Conservation (phyloP, 805 yeast genomes). For the Lipomyces starkeyi region DNA sequence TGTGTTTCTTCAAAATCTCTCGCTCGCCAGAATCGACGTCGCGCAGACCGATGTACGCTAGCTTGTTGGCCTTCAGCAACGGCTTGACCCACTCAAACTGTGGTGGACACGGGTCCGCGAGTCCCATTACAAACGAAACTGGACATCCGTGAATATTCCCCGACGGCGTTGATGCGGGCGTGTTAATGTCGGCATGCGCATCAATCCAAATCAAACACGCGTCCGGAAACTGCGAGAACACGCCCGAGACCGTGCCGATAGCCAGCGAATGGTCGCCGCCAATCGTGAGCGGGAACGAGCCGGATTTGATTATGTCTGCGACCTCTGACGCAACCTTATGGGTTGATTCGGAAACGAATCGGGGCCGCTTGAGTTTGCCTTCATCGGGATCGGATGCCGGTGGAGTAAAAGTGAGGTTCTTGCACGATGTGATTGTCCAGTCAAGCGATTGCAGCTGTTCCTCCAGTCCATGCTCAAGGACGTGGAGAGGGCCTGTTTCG, state of each 20-base stretch:
- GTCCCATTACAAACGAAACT: slow-evolving; percentile 85
- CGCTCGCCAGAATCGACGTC: slow-evolving; percentile 91
- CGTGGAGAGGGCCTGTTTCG: slow-evolving; percentile 87
- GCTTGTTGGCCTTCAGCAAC: slow-evolving; percentile 65
- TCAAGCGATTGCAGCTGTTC: slow-evolving; percentile 68
- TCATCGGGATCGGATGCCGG: slow-evolving; percentile 54
- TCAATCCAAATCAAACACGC: slow-evolving; percentile 95
- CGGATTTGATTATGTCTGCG: slow-evolving; percentile 54
- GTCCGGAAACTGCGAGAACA: slow-evolving; percentile 77
- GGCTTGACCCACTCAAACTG: slow-evolving; percentile 86
- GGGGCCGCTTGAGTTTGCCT: slow-evolving; percentile 70
- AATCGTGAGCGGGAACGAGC: slow-evolving; percentile 74
- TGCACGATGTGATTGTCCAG: slow-evolving; percentile 59
- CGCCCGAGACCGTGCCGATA: slow-evolving; percentile 88
- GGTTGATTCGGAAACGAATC: slow-evolving; percentile 76
- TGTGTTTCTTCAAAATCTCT: slow-evolving; percentile 68
- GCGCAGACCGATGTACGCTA: slow-evolving; percentile 92
- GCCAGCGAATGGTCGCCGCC: slow-evolving; percentile 99
- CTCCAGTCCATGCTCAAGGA: slow-evolving; percentile 73
- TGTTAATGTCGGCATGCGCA: slow-evolving; percentile 97
- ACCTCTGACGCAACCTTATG: slow-evolving; percentile 67
- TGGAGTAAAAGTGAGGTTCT: slow-evolving; percentile 46
- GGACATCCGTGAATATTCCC: slow-evolving; percentile 98
- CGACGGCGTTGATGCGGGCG: slow-evolving; percentile 78
- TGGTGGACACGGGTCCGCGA: slow-evolving; percentile 62